Conservation (phyloP, 2,329 filamentous ascomycete species). For the Coniosporium uncinatum region DNA sequence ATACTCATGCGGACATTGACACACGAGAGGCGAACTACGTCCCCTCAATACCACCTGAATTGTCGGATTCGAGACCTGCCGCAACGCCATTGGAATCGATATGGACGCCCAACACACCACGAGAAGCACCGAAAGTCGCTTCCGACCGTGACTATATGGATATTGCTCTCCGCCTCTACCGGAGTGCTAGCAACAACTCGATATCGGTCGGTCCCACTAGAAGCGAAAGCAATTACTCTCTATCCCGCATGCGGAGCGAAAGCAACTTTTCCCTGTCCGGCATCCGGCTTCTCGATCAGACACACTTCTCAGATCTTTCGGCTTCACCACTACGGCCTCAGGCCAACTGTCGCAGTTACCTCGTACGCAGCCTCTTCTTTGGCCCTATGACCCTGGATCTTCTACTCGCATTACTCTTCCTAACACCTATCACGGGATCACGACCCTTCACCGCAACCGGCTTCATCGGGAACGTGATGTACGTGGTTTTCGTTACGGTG, state of each 20-base stretch:
- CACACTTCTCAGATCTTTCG: no score
- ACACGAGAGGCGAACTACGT: no score
- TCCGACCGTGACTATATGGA: neutral
- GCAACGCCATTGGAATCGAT: neutral
- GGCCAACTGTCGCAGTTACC: no score
- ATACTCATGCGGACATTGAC: no score
- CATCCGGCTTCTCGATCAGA: no score
- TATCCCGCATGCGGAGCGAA: no score
- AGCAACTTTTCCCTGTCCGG: no score
- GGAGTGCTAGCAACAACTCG: neutral
- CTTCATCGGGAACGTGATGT: neutral
- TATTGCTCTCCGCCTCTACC: neutral
- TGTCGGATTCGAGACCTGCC: neutral
- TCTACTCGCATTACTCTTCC: neutral
- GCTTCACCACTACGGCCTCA: no score
- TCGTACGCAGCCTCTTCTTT: neutral
- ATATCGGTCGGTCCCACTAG: no score
- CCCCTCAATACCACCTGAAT: no score
- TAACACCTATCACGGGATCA: neutral
- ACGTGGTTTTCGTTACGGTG: neutral
- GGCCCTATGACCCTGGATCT: neutral
- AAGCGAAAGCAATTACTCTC: no score
- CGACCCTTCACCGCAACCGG: neutral
- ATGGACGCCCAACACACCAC: no score
- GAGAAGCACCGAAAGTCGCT: neutral